Conservation (phyloP, 2,329 filamentous ascomycete genomes). For the Alternaria metachromatica region DNA sequence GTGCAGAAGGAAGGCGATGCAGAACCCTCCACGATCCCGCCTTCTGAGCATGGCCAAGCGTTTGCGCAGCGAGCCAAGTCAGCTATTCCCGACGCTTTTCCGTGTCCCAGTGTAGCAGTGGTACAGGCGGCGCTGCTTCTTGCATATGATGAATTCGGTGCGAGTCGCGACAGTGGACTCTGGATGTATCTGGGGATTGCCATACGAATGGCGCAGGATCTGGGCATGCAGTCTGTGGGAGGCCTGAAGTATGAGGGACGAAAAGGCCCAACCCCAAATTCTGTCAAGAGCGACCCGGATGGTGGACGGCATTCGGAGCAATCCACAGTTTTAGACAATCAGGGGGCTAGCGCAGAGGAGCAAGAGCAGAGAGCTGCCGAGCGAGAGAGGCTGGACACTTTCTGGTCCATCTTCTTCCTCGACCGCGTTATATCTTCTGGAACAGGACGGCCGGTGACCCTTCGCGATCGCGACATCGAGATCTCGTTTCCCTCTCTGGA, state of each 20-base stretch:
- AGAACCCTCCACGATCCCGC: conserved; percentile 36
- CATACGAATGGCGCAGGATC: conserved; percentile 80
- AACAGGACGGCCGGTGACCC: conserved; percentile 81
- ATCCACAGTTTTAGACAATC: conserved; percentile 55
- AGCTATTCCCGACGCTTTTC: conserved; percentile 82
- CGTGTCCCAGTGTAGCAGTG: conserved; percentile 81
- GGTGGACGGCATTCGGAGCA: conserved; percentile 53
- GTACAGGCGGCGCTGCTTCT: conserved; percentile 84
- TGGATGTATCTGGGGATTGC: conserved; percentile 94
- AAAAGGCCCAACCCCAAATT: conserved; percentile 63
- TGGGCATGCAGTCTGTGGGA: conserved; percentile 82
- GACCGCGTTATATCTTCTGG: conserved; percentile 88
- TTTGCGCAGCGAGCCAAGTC: conserved; percentile 84
- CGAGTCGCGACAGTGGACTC: conserved; percentile 84
- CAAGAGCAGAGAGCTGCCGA: conserved; percentile 71
- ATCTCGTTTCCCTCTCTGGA: conserved; percentile 69
- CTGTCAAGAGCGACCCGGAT: conserved; percentile 53
- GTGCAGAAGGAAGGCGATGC: conserved; percentile 48
- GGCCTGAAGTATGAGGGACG: conserved; percentile 68
- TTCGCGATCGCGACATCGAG: conserved; percentile 85
- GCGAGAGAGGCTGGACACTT: conserved; percentile 82
- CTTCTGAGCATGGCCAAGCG: conserved; percentile 74
- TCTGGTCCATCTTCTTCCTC: conserved; percentile 89
- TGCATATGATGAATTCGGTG: conserved; percentile 88
- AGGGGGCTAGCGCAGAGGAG: conserved; percentile 39